Percentiles rank a stretch among this genome's conserved stretches.
Evolutionary conservation across 495 filamentous ascomycete species (phyloP).

Genomic region (Collariella sp.): DNA sequence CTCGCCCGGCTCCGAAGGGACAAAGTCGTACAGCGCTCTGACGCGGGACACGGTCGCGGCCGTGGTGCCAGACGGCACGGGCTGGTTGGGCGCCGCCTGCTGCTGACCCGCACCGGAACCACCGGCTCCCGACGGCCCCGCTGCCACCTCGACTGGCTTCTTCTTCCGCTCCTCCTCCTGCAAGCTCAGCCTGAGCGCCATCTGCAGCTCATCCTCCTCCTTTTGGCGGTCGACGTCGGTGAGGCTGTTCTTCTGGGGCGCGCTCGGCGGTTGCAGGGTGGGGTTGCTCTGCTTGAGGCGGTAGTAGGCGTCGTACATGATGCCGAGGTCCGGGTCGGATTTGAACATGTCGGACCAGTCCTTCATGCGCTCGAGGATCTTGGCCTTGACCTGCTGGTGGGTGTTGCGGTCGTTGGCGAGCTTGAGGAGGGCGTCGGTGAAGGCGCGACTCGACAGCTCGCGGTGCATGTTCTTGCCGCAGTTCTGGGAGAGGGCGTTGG

Average conservation of each 20-base stretch:
- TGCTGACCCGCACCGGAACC: conserved; percentile 18
- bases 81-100: conserved; percentile 34
- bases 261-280: conserved; percentile 82
- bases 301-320: conserved; percentile 94
- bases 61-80: conserved; percentile 55
- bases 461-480: conserved; percentile 86
- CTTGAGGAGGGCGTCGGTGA: conserved; percentile 88
- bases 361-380: conserved; percentile 92
- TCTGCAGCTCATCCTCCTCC: conserved; percentile 95
- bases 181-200: conserved; percentile 85
- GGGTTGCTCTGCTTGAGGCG: conserved; percentile 81
- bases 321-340: conserved; percentile 82
- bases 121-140: conserved; percentile 30
- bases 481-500: conserved; percentile 90
- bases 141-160: conserved; percentile 19
- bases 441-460: conserved; percentile 87
- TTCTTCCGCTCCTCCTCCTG: conserved; percentile 64
- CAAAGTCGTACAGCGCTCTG: conserved; percentile 87
- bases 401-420: conserved; percentile 91
- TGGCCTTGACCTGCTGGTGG: conserved; percentile 90
- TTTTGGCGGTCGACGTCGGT: conserved; percentile 86
- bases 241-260: conserved; percentile 83
- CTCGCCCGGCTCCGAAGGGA: conserved; percentile 87
- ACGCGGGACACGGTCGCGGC: conserved; percentile 97
- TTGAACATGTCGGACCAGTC: conserved; percentile 95